These are phyloP conservation scores for Kuraishia hungarica DNA, from an alignment of 805 yeast genomes.

Conservation along the genomic window DNA sequence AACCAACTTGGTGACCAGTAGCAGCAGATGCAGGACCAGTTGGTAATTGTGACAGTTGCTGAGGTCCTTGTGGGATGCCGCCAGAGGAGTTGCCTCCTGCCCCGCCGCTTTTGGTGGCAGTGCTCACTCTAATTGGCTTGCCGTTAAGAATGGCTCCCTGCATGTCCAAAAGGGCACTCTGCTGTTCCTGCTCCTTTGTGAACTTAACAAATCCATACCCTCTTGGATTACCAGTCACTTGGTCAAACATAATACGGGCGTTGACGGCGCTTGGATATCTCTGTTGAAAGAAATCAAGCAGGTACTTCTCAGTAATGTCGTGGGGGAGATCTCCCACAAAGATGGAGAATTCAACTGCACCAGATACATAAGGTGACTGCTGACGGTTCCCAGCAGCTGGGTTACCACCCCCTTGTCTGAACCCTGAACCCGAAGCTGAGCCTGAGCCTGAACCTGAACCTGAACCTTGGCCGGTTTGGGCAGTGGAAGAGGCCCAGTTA, in stretches of 20 bases:
- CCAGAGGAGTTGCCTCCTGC: background rate
- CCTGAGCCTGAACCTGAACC: too few species aligned
- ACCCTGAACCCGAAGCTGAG: background rate
- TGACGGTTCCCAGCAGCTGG: slow-evolving; percentile 8
- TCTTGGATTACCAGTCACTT: slow-evolving; percentile 56
- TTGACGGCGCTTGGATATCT: slow-evolving; percentile 67
- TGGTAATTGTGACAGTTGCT: background rate
- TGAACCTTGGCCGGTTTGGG: slow-evolving; percentile 5
- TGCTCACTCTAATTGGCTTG: slow-evolving; percentile 69
- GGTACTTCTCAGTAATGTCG: slow-evolving; percentile 57
- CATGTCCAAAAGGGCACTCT: slow-evolving; percentile 70
- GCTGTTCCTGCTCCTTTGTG: slow-evolving; percentile 53
- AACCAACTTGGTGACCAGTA: background rate
- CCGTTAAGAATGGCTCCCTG: slow-evolving; percentile 68
- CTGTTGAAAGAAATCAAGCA: slow-evolving; percentile 58
- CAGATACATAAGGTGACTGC: background rate
- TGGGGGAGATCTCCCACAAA: slow-evolving; percentile 83
- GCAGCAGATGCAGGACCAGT: background rate
- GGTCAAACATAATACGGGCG: slow-evolving; percentile 75
- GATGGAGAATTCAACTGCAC: slow-evolving; percentile 44
- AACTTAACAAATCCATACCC: slow-evolving; percentile 92
- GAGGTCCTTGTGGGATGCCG: background rate
- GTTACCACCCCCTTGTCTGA: slow-evolving; percentile 6
- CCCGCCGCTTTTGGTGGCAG: slow-evolving; percentile 35
- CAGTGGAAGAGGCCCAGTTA: slow-evolving; percentile 63